Conservation (phyloP, 192 early-diverging fungal genomes). For the Phlyctochytrium planicorne region DNA sequence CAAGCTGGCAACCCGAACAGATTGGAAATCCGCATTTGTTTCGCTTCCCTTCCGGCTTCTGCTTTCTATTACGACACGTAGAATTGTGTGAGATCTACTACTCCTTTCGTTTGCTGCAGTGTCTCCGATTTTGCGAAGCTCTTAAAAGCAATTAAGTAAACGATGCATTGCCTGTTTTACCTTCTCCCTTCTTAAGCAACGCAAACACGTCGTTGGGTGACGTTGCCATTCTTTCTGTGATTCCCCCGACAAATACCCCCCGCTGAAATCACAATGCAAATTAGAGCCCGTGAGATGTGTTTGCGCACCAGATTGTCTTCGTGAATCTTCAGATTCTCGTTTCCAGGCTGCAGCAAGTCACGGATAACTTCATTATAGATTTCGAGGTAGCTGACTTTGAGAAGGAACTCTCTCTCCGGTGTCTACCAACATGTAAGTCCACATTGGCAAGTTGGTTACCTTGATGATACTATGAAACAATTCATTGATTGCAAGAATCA, state of each 20-base stretch:
- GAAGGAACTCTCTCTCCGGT: conserved; percentile 74
- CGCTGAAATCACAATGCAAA: no score
- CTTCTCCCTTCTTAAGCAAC: conserved; percentile 45
- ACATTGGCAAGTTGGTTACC: conserved; percentile 27
- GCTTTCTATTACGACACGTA: conserved; percentile 69
- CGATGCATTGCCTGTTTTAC: neutral
- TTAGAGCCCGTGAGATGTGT: neutral
- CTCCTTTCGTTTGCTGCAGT: conserved; percentile 93
- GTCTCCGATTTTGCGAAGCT: conserved; percentile 79
- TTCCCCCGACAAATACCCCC: conserved; percentile 49
- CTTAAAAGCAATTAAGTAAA: conserved; percentile 2
- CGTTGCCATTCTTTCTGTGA: conserved; percentile 51
- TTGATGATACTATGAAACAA: conserved; percentile 60
- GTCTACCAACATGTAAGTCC: conserved; percentile 32
- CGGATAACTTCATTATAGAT: conserved; percentile 95
- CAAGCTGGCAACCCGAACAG: neutral
- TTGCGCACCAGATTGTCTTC: conserved; percentile 38
- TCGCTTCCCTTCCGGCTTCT: conserved; percentile 1
- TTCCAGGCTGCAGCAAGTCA: conserved; percentile 84
- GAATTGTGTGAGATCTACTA: conserved; percentile 93
- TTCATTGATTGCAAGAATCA: conserved; percentile 62
- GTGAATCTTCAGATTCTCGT: conserved; percentile 82
- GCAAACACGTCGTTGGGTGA: conserved; percentile 43
- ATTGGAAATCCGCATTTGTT: neutral
- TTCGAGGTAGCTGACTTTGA: conserved; percentile 97